These are phyloP conservation scores for Colletotrichum graminicola DNA, from an alignment of 2,329 filamentous ascomycete species.

Conservation along the genomic window DNA sequence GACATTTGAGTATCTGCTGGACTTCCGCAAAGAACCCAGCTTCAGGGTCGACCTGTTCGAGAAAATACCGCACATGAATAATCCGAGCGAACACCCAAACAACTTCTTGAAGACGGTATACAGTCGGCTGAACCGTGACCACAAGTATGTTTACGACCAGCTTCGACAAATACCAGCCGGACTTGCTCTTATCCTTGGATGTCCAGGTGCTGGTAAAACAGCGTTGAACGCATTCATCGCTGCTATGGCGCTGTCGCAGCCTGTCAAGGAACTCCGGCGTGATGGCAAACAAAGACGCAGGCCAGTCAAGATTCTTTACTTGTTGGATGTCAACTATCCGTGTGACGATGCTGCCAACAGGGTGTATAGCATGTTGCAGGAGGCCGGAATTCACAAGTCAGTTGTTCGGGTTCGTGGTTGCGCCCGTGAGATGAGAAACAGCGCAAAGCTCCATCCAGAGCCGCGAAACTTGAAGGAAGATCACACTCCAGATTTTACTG, in stretches of 20 bases:
- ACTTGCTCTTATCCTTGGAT: slow-evolving; percentile 59
- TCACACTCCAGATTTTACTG: slow-evolving; percentile 19
- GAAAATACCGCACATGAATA: slow-evolving; percentile 36
- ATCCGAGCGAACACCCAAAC: slow-evolving; percentile 15
- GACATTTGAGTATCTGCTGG: slow-evolving; percentile 32
- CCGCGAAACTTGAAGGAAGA: slow-evolving; percentile 39
- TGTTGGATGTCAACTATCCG: slow-evolving; percentile 62
- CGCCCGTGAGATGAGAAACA: slow-evolving; percentile 36
- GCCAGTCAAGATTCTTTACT: slow-evolving; percentile 54
- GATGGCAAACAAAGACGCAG: slow-evolving; percentile 25
- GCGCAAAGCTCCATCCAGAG: slow-evolving; percentile 25
- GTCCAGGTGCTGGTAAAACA: slow-evolving; percentile 62
- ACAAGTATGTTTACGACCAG: slow-evolving; percentile 51
- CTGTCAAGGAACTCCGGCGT: not conserved
- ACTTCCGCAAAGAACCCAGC: slow-evolving; percentile 26
- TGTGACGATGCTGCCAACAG: slow-evolving; percentile 60
- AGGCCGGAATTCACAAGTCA: slow-evolving; percentile 50
- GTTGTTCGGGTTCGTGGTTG: slow-evolving; percentile 38
- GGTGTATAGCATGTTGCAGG: slow-evolving; percentile 54
- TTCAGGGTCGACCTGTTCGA: slow-evolving; percentile 29
- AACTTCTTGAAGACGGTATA: slow-evolving; percentile 8
- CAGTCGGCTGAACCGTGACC: slow-evolving; percentile 53
- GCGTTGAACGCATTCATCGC: slow-evolving; percentile 60
- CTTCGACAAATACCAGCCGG: slow-evolving; percentile 56
- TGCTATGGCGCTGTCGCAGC: slow-evolving; percentile 48